These are phyloP conservation scores for Fusarium metavorans DNA, from an alignment of 2,329 filamentous ascomycete genomes.

Conservation along the genomic window DNA sequence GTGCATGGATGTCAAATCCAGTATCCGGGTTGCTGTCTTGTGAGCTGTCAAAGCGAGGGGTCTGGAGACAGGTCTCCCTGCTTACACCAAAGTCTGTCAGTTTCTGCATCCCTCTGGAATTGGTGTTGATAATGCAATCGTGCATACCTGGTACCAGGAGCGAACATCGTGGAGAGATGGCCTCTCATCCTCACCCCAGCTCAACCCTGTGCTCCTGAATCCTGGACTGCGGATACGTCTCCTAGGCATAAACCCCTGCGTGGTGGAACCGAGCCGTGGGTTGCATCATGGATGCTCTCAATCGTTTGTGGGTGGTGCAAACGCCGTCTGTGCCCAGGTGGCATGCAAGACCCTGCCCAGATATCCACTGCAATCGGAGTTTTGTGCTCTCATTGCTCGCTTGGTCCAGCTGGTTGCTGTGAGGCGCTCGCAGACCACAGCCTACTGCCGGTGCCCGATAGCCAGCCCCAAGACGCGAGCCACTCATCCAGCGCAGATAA, in stretches of 20 bases:
- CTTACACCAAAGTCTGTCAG: background rate
- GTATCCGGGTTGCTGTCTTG: background rate
- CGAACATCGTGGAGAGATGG: slow-evolving; percentile 23
- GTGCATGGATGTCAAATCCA: background rate
- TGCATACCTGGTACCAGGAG: slow-evolving; percentile 11
- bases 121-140: slow-evolving; percentile 2
- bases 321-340: slow-evolving; percentile 23
- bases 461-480: slow-evolving; percentile 12
- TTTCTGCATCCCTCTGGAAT: slow-evolving; percentile 5
- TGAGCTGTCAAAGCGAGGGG: background rate
- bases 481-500: slow-evolving; percentile 8
- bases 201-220: slow-evolving; percentile 20
- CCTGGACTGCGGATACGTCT: slow-evolving; percentile 17
- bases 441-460: slow-evolving; percentile 30
- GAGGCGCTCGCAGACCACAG: slow-evolving; percentile 21
- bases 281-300: slow-evolving; percentile 30
- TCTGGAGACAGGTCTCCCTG: background rate
- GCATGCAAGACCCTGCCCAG: slow-evolving; percentile 26
- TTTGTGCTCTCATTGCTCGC: slow-evolving; percentile 23
- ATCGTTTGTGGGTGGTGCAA: slow-evolving; percentile 29
- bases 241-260: slow-evolving; percentile 28
- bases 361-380: slow-evolving; percentile 26
- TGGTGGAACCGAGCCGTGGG: slow-evolving; percentile 29
- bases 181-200: slow-evolving; percentile 2
- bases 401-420: slow-evolving; percentile 11